Conservation (phyloP, 768 basidiomycete species). For the Mycena floridula region DNA sequence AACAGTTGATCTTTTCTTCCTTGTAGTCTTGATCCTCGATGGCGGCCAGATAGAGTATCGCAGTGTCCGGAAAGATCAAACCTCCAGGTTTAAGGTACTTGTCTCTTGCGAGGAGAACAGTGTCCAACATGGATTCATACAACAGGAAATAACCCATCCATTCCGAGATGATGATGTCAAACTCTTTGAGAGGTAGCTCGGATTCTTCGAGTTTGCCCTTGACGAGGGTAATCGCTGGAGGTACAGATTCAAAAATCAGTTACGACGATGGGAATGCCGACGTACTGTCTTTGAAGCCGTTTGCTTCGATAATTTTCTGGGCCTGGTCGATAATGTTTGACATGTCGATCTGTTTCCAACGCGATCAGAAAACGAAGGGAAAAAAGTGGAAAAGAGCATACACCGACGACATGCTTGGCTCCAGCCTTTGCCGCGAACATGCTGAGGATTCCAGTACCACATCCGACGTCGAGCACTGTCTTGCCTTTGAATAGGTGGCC, state of each 20-base stretch:
- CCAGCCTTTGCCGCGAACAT: conserved; percentile 99
- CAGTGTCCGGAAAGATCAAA: conserved; percentile 93
- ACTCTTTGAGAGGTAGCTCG: conserved; percentile 81
- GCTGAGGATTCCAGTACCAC: conserved; percentile 95
- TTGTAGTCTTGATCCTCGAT: conserved; percentile 99
- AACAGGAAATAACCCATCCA: conserved; percentile 99
- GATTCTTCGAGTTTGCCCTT: conserved; percentile 98
- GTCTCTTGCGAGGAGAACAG: conserved; percentile 93
- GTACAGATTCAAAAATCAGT: conserved; percentile 4
- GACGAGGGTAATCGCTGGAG: conserved; percentile 85
- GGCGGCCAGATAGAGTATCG: conserved; percentile 87
- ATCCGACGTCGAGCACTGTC: conserved; percentile 95
- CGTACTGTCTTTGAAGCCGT: conserved; percentile 93
- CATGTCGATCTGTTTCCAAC: conserved; percentile 93
- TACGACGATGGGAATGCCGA: conserved; percentile 10
- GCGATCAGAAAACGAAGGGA: conserved; percentile 9
- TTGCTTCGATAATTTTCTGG: conserved; percentile 91
- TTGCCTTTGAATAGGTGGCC: conserved; percentile 94
- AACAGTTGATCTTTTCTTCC: conserved; percentile 99
- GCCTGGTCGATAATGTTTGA: conserved; percentile 99
- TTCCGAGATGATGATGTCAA: conserved; percentile 98
- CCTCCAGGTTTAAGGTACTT: conserved; percentile 91
- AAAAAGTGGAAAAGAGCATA: conserved; percentile 30
- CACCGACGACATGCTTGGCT: conserved; percentile 89
- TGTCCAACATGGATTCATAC: conserved; percentile 99